Evolutionary conservation across 345 rosid genomes (phyloP).

Genomic region (Leavenworthia alabamica): DNA sequence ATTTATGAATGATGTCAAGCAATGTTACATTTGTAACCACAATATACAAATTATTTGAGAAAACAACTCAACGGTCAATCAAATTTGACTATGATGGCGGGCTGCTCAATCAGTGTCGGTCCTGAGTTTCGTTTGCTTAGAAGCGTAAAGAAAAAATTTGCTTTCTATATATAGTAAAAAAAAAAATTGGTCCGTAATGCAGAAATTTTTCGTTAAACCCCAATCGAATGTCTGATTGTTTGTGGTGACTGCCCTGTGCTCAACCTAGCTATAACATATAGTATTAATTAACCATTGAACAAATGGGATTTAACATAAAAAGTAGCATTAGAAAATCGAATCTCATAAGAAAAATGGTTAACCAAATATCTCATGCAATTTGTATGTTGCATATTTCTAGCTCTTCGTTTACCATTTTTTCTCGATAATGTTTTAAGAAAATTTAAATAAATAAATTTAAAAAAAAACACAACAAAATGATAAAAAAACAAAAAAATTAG

Average conservation of each 20-base stretch:
- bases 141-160: too few species aligned
- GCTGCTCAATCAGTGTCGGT: too few species aligned
- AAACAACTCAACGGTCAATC: background rate
- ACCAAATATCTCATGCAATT: constrained; percentile 27
- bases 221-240: too few species aligned
- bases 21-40: background rate
- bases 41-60: background rate
- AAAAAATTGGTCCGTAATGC: too few species aligned
- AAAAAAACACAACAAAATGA: constrained; percentile 8
- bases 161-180: too few species aligned
- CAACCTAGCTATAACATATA: background rate
- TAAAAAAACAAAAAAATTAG: constrained; percentile 6
- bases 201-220: too few species aligned
- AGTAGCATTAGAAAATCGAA: background rate
- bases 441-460: background rate
- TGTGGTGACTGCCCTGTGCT: too few species aligned
- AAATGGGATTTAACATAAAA: background rate
- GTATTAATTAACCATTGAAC: background rate
- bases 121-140: too few species aligned
- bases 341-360: constrained; percentile 13
- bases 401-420: constrained; percentile 26
- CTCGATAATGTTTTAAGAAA: constrained; percentile 16
- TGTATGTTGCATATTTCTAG: constrained; percentile 32
- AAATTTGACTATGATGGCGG: background rate
- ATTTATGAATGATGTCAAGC: too few species aligned